Evolutionary conservation across 805 yeast species (phyloP).

Genomic region (Candida ponderosae): DNA sequence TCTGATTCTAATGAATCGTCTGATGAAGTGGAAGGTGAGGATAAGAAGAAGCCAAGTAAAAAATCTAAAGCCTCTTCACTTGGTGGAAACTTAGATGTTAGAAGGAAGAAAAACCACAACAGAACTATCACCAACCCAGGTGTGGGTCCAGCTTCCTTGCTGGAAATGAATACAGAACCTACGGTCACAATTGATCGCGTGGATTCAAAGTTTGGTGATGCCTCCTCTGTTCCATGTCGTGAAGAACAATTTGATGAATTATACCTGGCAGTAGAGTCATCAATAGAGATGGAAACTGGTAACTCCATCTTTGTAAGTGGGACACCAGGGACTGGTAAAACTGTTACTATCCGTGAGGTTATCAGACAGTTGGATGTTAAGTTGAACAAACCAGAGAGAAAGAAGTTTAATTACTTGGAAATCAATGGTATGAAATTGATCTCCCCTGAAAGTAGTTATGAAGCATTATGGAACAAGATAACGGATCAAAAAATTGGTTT

Average conservation of each 20-base stretch:
- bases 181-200: conserved; percentile 26
- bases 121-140: conserved; percentile 28
- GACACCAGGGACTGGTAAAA: conserved; percentile 97
- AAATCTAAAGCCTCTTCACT: too few relatives aligned
- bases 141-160: conserved; percentile 7
- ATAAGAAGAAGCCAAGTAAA: conserved; percentile 9
- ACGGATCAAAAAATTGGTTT: conserved; percentile 58
- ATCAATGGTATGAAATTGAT: conserved; percentile 85
- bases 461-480: conserved; percentile 70
- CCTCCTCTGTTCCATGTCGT: conserved; percentile 68
- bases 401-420: conserved; percentile 66
- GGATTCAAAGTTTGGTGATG: conserved; percentile 36
- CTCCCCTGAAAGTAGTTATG: conserved; percentile 76
- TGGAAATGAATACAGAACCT: conserved; percentile 23
- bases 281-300: conserved; percentile 66
- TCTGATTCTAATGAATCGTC: conserved; percentile 6
- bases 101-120: conserved; percentile 28
- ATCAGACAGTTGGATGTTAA: conserved; percentile 52
- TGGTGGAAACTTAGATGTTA: conserved; percentile 4
- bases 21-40: conserved; percentile 15
- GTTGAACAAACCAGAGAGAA: conserved; percentile 29
- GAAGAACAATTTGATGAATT: conserved; percentile 74
- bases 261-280: conserved; percentile 59
- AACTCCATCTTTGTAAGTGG: conserved; percentile 89
- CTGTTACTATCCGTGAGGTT: conserved; percentile 87